Percentiles rank a stretch among this genome's conserved stretches.
These are phyloP conservation scores for Suillus lakei DNA, from an alignment of 768 basidiomycete species.

Conservation along the genomic window DNA sequence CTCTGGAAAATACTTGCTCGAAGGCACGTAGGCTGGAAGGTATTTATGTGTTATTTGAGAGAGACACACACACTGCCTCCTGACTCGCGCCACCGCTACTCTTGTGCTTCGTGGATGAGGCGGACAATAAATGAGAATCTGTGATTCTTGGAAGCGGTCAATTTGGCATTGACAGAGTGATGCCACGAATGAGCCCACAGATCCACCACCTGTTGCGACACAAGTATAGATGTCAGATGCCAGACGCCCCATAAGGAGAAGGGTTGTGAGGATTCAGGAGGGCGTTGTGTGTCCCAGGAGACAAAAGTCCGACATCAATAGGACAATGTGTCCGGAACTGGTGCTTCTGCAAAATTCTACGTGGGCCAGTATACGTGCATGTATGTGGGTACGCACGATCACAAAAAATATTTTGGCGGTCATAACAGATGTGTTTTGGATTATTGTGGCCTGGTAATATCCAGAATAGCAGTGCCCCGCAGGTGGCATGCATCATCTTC, in stretches of 20 bases:
- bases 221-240: conserved; percentile 3
- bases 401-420: background rate
- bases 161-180: background rate
- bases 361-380: background rate
- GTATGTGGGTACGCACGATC: background rate
- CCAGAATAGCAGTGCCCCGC: background rate
- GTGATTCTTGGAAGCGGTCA: conserved; percentile 17
- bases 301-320: conserved; percentile 1
- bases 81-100: conserved; percentile 13
- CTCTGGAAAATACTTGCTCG: background rate
- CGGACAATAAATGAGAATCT: background rate
- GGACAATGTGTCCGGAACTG: background rate
- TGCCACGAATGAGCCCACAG: conserved; percentile 16
- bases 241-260: conserved; percentile 13
- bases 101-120: conserved; percentile 1
- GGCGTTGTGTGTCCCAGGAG: background rate
- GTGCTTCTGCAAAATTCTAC: background rate
- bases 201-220: conserved; percentile 8
- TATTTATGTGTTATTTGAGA: conserved; percentile 22
- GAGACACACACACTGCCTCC: conserved; percentile 1
- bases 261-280: background rate
- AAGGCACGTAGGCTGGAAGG: background rate
- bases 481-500: background rate
- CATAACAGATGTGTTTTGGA: background rate
- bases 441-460: background rate